phyloP scores from a whole-genome alignment of 495 filamentous ascomycete genomes.

The Penicillium roqueforti region DNA sequence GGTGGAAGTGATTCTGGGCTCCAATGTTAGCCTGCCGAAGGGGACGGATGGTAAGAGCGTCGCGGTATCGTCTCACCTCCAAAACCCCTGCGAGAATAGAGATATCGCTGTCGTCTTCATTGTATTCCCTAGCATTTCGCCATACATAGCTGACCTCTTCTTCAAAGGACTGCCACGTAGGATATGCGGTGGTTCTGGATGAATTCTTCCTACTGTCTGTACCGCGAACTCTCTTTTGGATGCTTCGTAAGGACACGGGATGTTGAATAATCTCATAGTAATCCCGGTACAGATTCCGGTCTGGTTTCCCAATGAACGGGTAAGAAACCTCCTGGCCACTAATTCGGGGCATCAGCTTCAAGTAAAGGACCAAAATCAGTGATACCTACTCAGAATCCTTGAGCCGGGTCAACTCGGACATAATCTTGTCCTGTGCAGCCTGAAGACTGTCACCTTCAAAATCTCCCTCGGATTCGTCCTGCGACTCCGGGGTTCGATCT shows the following conservation, averaged over 20 bases:
- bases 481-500: conserved; percentile 22
- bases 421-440: conserved; percentile 75
- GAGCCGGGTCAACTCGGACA: conserved; percentile 59
- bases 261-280: conserved; percentile 74
- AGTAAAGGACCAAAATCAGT: not conserved
- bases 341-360: conserved; percentile 9
- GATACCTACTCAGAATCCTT: conserved; percentile 56
- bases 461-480: conserved; percentile 45
- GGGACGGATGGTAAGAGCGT: not conserved
- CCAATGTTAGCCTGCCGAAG: conserved; percentile 22
- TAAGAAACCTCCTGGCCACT: conserved; percentile 30
- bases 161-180: conserved; percentile 75
- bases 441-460: conserved; percentile 68
- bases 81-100: conserved; percentile 66
- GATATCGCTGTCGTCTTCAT: conserved; percentile 82
- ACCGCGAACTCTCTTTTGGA: conserved; percentile 69
- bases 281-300: conserved; percentile 43
- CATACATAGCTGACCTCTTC: conserved; percentile 73
- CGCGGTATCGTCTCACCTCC: conserved; percentile 50
- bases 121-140: conserved; percentile 82
- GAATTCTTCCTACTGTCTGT: conserved; percentile 58
- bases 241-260: conserved; percentile 64
- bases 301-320: conserved; percentile 34
- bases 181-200: conserved; percentile 66
- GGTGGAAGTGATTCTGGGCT: conserved; percentile 57